A percentile compares a stretch with the other conserved stretches of the same genome.
Evolutionary conservation across 371 early-diverging fungal genomes (phyloP).

Genomic region (Thermomucor indicae-seudaticae): DNA sequence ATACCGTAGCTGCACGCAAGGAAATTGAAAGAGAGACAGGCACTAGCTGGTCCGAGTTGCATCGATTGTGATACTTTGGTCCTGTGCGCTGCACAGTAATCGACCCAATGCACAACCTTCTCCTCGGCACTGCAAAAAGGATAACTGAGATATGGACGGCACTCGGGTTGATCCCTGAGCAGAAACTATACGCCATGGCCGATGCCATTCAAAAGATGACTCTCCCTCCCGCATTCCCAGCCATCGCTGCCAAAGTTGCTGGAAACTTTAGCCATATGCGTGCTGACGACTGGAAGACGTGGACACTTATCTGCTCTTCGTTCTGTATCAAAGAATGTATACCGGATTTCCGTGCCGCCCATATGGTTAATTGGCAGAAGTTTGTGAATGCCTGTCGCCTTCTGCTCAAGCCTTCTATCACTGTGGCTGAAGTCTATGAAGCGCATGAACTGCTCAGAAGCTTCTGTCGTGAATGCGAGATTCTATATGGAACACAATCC

Average conservation of each 20-base stretch:
- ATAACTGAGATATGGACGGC: background rate
- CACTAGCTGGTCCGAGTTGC: constrained; percentile 5
- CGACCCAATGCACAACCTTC: constrained; percentile 12
- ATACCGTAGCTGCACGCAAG: background rate
- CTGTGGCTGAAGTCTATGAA: background rate
- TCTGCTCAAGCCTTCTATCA: background rate
- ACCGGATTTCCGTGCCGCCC: background rate
- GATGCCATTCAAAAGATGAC: background rate
- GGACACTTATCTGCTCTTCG: background rate
- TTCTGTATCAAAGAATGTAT: background rate
- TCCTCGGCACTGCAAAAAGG: constrained; percentile 5
- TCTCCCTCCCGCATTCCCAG: background rate
- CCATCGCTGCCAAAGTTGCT: background rate
- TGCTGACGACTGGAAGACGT: constrained; percentile 2
- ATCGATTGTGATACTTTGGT: constrained; percentile 8
- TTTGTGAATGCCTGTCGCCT: constrained; percentile 4
- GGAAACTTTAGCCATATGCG: background rate
- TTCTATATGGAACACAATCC: too few species aligned
- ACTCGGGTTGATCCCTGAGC: background rate
- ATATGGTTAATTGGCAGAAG: background rate
- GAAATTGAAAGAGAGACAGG: background rate
- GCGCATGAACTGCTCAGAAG: background rate
- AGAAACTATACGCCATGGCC: background rate
- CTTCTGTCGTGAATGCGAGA: too few species aligned
- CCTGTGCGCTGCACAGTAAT: background rate